phyloP scores from a whole-genome alignment of 345 rosid genomes.

The Crucihimalaya himalaica region DNA sequence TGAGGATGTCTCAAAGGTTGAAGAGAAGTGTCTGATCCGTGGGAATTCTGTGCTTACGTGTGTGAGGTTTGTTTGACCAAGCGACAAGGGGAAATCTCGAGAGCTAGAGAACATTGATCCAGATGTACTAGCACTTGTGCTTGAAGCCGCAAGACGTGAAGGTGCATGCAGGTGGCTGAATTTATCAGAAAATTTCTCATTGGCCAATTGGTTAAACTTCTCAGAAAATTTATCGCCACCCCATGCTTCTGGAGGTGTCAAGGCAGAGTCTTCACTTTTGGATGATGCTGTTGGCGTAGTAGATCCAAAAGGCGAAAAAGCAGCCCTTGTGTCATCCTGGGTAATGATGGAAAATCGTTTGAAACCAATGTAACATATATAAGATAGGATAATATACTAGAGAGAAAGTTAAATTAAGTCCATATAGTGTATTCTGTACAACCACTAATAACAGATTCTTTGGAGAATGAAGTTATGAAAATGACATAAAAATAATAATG shows the following conservation, averaged over 20 bases:
- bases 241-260: conserved; percentile 99
- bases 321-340: conserved; percentile 67
- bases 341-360: conserved; percentile 9
- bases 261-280: conserved; percentile 71
- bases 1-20: conserved; percentile 50
- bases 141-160: conserved; percentile 57
- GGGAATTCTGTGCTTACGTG: conserved; percentile 48
- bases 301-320: conserved; percentile 49
- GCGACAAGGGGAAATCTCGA: conserved; percentile 58
- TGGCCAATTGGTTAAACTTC: conserved; percentile 53
- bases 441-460: background rate
- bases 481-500: background rate
- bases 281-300: conserved; percentile 70
- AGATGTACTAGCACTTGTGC: conserved; percentile 60
- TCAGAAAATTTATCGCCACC: conserved; percentile 89
- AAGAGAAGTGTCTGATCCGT: conserved; percentile 53
- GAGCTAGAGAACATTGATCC: conserved; percentile 65
- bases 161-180: conserved; percentile 58
- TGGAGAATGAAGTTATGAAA: background rate
- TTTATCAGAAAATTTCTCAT: conserved; percentile 72
- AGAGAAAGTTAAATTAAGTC: background rate
- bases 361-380: conserved; percentile 17
- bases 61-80: conserved; percentile 49
- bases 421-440: conserved; percentile 14
- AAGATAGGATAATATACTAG: background rate